These are phyloP conservation scores for Ascochyta rabiei DNA, from an alignment of 2,329 filamentous ascomycete species.

Conservation along the genomic window DNA sequence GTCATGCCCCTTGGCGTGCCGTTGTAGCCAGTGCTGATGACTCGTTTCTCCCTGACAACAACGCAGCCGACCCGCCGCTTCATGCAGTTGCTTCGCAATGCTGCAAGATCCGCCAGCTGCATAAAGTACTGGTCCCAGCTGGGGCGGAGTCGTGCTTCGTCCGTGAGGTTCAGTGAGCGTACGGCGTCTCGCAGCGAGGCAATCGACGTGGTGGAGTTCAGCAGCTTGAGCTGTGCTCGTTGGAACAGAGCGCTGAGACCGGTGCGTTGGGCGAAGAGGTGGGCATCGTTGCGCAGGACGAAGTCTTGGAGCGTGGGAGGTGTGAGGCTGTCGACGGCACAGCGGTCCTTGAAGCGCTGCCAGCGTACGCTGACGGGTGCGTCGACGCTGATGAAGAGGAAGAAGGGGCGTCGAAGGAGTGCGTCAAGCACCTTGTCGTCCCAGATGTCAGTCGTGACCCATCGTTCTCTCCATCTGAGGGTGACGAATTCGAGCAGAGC, in stretches of 20 bases:
- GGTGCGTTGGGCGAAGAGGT: conserved; percentile 70
- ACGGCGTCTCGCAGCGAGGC: conserved; percentile 75
- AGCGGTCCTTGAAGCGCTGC: conserved; percentile 73
- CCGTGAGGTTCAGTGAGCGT: conserved; percentile 74
- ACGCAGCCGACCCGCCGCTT: conserved; percentile 95
- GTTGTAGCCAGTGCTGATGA: conserved; percentile 96
- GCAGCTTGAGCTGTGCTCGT: conserved; percentile 79
- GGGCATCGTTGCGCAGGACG: conserved; percentile 69
- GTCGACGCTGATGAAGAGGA: conserved; percentile 89
- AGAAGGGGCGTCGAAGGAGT: conserved; percentile 83
- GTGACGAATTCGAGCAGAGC: conserved; percentile 85
- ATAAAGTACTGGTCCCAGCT: conserved; percentile 99
- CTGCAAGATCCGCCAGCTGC: conserved; percentile 89
- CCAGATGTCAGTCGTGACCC: conserved; percentile 84
- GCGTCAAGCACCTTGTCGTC: conserved; percentile 75
- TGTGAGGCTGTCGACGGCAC: conserved; percentile 53
- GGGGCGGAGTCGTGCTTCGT: conserved; percentile 80
- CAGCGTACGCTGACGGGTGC: conserved; percentile 85
- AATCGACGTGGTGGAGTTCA: conserved; percentile 81
- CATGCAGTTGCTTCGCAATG: conserved; percentile 95
- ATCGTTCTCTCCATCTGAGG: conserved; percentile 78
- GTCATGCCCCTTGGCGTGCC: conserved; percentile 87
- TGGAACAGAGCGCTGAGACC: conserved; percentile 80
- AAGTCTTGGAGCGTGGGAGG: conserved; percentile 64
- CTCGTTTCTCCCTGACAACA: conserved; percentile 80